Evolutionary conservation across 164 flowering plant species (phyloP), one percentile per base, ranked within the genome.

Genomic region (Magnolia kwangsiensis): DNA sequence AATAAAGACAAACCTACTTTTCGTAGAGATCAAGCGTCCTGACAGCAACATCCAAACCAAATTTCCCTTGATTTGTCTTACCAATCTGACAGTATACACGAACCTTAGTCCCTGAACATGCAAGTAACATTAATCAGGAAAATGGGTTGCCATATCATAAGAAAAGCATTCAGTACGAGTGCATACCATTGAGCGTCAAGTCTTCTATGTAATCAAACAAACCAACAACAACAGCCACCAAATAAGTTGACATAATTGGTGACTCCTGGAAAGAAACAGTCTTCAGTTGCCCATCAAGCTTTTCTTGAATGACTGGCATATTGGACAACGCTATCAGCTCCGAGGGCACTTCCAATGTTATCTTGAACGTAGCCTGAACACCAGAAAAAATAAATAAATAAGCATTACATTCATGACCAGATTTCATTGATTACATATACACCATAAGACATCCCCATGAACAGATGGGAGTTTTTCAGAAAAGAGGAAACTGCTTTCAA

Each of bases 171-270:
- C 3, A 37, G 4, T 45, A 50, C 59, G 61, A 51, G 51, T 63
- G 0, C 64, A 65, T 90, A 95, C 99, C 99, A 85, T 95, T 96
- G 69, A 90, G 55, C 24, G 98, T 93, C 45, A 83, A 83, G 81
- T 84, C 96, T 85, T 95, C 97, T 73, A 93, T 89, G 73, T 88
- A 95, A 81, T 93, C 97, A 88, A 95, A 95, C 86, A 94, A 79
- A 59, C 99, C 99, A 86, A 94, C 84, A 19, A 96, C 98, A 77
- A 91, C 80, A 50, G 98, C 99, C 65, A 96, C 98, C 86, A 96
- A 86, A 81, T 96, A 96, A 45, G 99, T 93, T 16, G 99, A 96
- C 99, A 96, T 96, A 71, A 94, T 88, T 27, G 98, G 98, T 55
- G 98, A 87, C 74, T 92, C 98, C 80, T 90, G 87, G 78, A 87